Conservation (phyloP, 2,329 filamentous ascomycete genomes). For the Clonostachys chloroleuca region DNA sequence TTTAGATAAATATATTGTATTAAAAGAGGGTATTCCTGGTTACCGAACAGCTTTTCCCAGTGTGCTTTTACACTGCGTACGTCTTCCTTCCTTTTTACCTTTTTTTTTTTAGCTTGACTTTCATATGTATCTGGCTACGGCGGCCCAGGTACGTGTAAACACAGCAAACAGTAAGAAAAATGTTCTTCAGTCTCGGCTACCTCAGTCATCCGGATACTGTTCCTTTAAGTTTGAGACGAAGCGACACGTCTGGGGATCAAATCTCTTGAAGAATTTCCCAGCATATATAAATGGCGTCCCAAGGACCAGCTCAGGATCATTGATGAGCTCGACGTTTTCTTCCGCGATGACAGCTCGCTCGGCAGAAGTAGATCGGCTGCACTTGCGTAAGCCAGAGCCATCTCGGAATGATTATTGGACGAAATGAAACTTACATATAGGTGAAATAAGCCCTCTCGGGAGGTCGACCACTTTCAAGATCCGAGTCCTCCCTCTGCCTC, state of each 20-base stretch:
- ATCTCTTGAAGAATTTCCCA: constrained; percentile 85
- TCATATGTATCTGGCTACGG: too few species aligned
- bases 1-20: too few species aligned
- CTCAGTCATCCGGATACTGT: constrained; percentile 80
- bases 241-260: constrained; percentile 57
- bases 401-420: background rate
- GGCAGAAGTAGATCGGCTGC: constrained; percentile 22
- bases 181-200: background rate
- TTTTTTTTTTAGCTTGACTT: too few species aligned
- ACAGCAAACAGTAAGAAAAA: too few species aligned
- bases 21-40: too few species aligned
- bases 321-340: constrained; percentile 70
- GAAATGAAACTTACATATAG: constrained; percentile 63
- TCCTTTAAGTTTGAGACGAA: constrained; percentile 82
- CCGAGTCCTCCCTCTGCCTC: background rate
- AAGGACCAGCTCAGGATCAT: constrained; percentile 38
- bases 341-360: constrained; percentile 45
- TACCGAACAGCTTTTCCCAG: too few species aligned
- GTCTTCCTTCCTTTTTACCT: too few species aligned
- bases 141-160: too few species aligned
- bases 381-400: background rate
- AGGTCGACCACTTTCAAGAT: constrained; percentile 10
- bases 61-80: too few species aligned
- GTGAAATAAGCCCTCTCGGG: constrained; percentile 51
- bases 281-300: constrained; percentile 62